phyloP scores from a whole-genome alignment of 805 yeast genomes.

The Yarrowia porcina region DNA sequence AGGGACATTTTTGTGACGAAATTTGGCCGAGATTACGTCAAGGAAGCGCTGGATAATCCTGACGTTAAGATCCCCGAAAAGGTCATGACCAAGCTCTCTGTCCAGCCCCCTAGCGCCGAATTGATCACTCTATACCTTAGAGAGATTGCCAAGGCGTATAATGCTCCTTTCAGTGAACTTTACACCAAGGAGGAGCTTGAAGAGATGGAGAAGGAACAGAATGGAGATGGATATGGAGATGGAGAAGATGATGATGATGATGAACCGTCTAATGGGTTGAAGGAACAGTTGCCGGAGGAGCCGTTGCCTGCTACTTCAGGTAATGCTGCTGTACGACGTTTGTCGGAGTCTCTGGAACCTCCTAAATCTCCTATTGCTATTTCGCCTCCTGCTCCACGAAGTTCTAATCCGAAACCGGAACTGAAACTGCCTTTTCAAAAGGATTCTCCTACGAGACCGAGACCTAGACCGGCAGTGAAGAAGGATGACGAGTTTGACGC shows the following conservation, averaged over 20 bases:
- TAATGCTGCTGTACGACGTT: constrained; percentile 28
- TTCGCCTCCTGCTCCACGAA: constrained; percentile 36
- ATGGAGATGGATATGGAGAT: constrained; percentile 35
- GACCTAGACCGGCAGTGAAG: constrained; percentile 22
- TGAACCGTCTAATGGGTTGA: constrained; percentile 20
- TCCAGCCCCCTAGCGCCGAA: constrained; percentile 62
- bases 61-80: constrained; percentile 61
- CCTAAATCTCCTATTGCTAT: constrained; percentile 36
- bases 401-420: constrained; percentile 38
- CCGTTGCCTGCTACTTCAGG: constrained; percentile 28
- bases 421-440: constrained; percentile 28
- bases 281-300: constrained; percentile 24
- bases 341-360: constrained; percentile 31
- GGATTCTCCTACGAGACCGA: constrained; percentile 7
- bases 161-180: constrained; percentile 64
- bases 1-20: constrained; percentile 60
- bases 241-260: constrained; percentile 36
- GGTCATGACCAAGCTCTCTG: constrained; percentile 57
- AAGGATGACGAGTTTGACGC: constrained; percentile 54
- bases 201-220: constrained; percentile 36
- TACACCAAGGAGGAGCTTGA: constrained; percentile 37
- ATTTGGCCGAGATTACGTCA: constrained; percentile 66
- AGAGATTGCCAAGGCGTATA: constrained; percentile 79
- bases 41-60: constrained; percentile 51
- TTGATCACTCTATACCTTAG: constrained; percentile 66